Conservation (phyloP, 495 filamentous ascomycete genomes). For the Cercophora scortea region DNA sequence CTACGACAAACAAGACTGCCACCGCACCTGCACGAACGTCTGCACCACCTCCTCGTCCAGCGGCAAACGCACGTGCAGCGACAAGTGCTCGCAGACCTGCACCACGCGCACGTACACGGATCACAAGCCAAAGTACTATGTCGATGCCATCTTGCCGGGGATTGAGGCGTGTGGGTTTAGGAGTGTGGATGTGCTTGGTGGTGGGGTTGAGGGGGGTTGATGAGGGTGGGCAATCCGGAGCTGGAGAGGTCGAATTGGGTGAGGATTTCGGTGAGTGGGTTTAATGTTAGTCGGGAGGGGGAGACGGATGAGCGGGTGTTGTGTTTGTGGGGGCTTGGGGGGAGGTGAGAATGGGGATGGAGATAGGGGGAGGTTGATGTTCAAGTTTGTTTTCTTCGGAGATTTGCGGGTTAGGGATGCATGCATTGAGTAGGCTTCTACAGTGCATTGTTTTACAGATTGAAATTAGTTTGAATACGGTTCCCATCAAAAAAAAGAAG, state of each 20-base stretch:
- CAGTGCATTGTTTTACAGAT: background rate
- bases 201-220: background rate
- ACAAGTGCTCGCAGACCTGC: conserved; percentile 10
- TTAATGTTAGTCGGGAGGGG: conserved; percentile 13
- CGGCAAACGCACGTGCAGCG: conserved; percentile 6
- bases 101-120: background rate
- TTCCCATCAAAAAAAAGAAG: too few species aligned
- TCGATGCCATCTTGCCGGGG: conserved; percentile 6
- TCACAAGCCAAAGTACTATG: conserved; percentile 7
- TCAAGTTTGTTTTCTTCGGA: background rate
- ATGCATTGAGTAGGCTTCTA: background rate
- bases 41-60: conserved; percentile 4
- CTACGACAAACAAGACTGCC: conserved; percentile 9
- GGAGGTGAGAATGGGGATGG: background rate
- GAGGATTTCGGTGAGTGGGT: conserved; percentile 15
- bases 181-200: conserved; percentile 3
- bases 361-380: background rate
- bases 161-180: conserved; percentile 15
- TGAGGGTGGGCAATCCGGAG: conserved; percentile 12
- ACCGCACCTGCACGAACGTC: background rate
- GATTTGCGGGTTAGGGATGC: background rate
- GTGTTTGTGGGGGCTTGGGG: conserved; percentile 13
- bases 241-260: conserved; percentile 20
- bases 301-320: conserved; percentile 15
- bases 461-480: background rate